phyloP scores from a whole-genome alignment of 768 basidiomycete species.

The Kwoniella pini region DNA sequence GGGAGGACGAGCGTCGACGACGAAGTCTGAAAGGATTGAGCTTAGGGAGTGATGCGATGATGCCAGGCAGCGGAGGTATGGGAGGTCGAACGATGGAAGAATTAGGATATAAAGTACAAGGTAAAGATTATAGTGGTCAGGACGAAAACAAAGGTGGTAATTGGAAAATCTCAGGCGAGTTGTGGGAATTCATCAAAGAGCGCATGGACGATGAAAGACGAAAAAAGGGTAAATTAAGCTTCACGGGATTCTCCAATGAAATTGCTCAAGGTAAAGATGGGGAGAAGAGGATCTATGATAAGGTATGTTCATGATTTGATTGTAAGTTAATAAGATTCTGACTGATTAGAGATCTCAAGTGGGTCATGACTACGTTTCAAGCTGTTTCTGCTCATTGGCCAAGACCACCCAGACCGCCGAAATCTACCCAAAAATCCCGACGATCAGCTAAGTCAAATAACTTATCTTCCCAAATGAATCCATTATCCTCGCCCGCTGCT shows the following conservation, averaged over 20 bases:
- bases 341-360: slow-evolving; percentile 49
- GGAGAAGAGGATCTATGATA: slow-evolving; percentile 47
- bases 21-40: slow-evolving; percentile 67
- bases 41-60: slow-evolving; percentile 69
- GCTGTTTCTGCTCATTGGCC: slow-evolving; percentile 83
- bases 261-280: slow-evolving; percentile 35
- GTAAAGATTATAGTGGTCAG: slow-evolving; percentile 57
- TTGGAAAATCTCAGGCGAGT: slow-evolving; percentile 62
- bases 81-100: slow-evolving; percentile 41
- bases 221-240: slow-evolving; percentile 41
- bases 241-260: slow-evolving; percentile 43
- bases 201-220: slow-evolving; percentile 62
- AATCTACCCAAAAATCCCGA: slow-evolving; percentile 36
- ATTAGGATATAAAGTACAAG: slow-evolving; percentile 52
- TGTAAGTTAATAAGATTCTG: too few species aligned
- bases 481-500: slow-evolving; percentile 6
- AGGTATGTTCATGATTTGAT: slow-evolving; percentile 26
- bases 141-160: slow-evolving; percentile 65
- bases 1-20: slow-evolving; percentile 90
- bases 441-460: slow-evolving; percentile 21
- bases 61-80: slow-evolving; percentile 65
- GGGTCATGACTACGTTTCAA: slow-evolving; percentile 85
- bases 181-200: slow-evolving; percentile 70
- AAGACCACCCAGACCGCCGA: slow-evolving; percentile 19
- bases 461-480: slow-evolving; percentile 17